A percentile compares a stretch with the other conserved stretches of the same genome.
Evolutionary conservation across 1,284 basidiomycete species (phyloP).

Genomic region (Porodaedalea pini): DNA sequence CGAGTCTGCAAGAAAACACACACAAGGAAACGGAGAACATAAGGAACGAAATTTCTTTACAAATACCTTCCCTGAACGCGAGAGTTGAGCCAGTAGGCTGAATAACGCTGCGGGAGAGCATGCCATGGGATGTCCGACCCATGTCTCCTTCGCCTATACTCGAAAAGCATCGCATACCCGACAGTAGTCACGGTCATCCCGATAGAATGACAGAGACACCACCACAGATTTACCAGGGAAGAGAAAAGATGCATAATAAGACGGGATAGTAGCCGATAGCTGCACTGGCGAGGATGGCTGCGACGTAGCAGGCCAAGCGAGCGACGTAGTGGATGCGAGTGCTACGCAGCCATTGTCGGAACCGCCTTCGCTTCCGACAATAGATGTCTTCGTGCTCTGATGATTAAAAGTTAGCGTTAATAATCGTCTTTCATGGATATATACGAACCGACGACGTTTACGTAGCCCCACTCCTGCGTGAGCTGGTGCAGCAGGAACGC

Average conservation of each 20-base stretch:
- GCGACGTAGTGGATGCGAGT: not conserved
- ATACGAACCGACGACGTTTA: constrained; percentile 12
- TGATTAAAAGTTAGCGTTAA: not conserved
- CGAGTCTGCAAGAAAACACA: too few relatives aligned
- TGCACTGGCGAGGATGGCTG: not conserved
- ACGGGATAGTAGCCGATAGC: too few relatives aligned
- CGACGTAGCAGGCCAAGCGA: not conserved
- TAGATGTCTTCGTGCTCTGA: constrained; percentile 12
- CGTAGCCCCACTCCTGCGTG: not conserved
- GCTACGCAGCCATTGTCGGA: constrained; percentile 14
- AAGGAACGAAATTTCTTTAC: too few relatives aligned
- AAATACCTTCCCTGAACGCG: too few relatives aligned
- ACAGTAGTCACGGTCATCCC: too few relatives aligned
- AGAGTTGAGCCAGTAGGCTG: not conserved
- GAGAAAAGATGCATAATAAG: not conserved
- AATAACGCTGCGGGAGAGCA: not conserved
- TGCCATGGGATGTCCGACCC: not conserved
- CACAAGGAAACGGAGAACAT: too few relatives aligned
- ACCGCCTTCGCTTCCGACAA: constrained; percentile 4
- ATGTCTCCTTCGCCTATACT: not conserved
- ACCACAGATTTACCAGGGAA: not conserved
- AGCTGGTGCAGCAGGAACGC: constrained; percentile 3
- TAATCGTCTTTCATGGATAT: not conserved
- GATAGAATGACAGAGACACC: not conserved
- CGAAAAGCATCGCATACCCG: not conserved